phyloP scores from a whole-genome alignment of 2,329 filamentous ascomycete species.

The Achaetomium macrosporum region DNA sequence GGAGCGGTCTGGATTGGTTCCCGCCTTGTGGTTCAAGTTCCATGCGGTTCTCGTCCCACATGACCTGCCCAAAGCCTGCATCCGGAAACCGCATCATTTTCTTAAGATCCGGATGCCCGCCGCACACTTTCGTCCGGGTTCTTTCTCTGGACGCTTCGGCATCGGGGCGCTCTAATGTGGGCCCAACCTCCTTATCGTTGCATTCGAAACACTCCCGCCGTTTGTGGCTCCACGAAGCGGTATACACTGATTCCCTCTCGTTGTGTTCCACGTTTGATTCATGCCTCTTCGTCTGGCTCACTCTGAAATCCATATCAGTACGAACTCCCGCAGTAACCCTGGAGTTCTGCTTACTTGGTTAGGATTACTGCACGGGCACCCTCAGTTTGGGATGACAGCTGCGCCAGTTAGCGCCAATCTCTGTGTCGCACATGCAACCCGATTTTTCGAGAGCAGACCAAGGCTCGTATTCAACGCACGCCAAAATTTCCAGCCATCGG shows the following conservation, averaged over 20 bases:
- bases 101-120: slow-evolving; percentile 16
- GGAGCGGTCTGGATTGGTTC: slow-evolving; percentile 1
- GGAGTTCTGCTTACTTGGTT: too few relatives aligned
- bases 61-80: slow-evolving; percentile 10
- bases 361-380: too few relatives aligned
- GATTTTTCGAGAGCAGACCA: slow-evolving; percentile 7
- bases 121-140: slow-evolving; percentile 7
- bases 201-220: slow-evolving; percentile 8
- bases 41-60: slow-evolving; percentile 12
- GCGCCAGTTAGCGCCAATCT: slow-evolving; percentile 16
- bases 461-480: slow-evolving; percentile 18
- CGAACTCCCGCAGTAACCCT: too few relatives aligned
- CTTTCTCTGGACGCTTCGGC: slow-evolving; percentile 15
- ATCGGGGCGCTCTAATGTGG: neutral
- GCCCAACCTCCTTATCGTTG: neutral
- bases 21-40: neutral
- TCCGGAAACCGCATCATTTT: slow-evolving; percentile 19
- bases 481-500: slow-evolving; percentile 7
- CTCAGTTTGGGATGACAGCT: neutral
- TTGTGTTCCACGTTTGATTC: too few relatives aligned
- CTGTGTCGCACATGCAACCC: slow-evolving; percentile 10
- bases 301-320: too few relatives aligned
- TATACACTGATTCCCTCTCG: too few relatives aligned
- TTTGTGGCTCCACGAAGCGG: slow-evolving; percentile 7
- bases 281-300: too few relatives aligned